A percentile compares a stretch with the other conserved stretches of the same genome.
Evolutionary conservation across 75 land plant genomes (phyloP).

Genomic region (Pinus albicaulis): DNA sequence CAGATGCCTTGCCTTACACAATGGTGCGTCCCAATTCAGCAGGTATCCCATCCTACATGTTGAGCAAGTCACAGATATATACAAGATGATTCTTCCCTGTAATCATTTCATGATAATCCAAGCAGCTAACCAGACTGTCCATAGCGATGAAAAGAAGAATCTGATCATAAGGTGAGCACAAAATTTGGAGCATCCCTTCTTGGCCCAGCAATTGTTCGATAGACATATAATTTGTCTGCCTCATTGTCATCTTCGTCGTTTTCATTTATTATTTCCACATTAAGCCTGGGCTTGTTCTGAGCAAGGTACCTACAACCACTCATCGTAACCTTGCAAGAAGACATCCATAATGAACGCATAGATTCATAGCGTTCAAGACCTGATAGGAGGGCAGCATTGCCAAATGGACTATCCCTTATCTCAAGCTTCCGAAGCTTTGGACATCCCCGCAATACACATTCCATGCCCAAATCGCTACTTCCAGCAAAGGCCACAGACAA

Average conservation of each 20-base stretch:
- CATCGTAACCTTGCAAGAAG: conserved; percentile 69
- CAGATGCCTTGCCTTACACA: conserved; percentile 1
- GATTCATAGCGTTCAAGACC: conserved; percentile 78
- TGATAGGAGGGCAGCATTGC: conserved; percentile 67
- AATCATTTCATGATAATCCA: neutral
- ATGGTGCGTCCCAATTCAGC: neutral
- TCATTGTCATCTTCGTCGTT: conserved; percentile 16
- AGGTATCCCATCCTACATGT: neutral
- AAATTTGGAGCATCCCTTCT: conserved; percentile 68
- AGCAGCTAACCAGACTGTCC: neutral
- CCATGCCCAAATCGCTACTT: conserved; percentile 74
- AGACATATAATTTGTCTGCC: conserved; percentile 71
- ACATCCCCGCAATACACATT: conserved; percentile 73
- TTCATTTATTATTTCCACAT: conserved; percentile 83
- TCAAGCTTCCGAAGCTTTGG: conserved; percentile 81
- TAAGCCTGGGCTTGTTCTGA: conserved; percentile 59
- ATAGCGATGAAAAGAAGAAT: neutral
- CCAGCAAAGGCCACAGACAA: conserved; percentile 94
- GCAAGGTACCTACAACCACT: conserved; percentile 71
- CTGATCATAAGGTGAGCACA: conserved; percentile 30
- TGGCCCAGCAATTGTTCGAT: conserved; percentile 67
- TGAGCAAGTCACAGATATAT: neutral
- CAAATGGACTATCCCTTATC: conserved; percentile 88
- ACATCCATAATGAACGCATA: conserved; percentile 99
- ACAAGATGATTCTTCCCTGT: neutral